Evolutionary conservation across 2,329 filamentous ascomycete genomes (phyloP).

Genomic region (Lachnellula occidentalis): DNA sequence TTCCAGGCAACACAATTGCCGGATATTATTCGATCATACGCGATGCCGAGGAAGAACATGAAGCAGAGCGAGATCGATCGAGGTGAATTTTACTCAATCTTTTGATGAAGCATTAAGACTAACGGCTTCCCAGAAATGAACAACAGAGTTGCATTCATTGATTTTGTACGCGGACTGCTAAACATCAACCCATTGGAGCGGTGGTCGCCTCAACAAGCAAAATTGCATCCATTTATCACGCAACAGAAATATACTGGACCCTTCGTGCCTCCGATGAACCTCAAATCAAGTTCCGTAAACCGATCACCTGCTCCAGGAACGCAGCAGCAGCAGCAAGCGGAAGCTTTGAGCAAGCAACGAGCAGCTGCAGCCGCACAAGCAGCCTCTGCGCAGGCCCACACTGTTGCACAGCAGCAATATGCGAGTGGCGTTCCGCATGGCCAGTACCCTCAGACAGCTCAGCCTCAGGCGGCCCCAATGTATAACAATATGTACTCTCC

Average conservation of each 20-base stretch:
- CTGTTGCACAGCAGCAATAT: conserved; percentile 62
- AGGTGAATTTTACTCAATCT: conserved; percentile 53
- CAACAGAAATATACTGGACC: conserved; percentile 95
- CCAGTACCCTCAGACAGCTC: conserved; percentile 42
- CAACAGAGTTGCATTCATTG: conserved; percentile 94
- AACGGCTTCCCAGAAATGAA: conserved; percentile 73
- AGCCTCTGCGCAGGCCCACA: conserved; percentile 45
- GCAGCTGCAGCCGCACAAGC: conserved; percentile 56
- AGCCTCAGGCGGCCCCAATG: conserved; percentile 51
- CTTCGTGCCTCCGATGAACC: conserved; percentile 94
- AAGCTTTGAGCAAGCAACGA: conserved; percentile 88
- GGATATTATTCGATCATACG: conserved; percentile 95
- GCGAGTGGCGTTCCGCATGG: conserved; percentile 40
- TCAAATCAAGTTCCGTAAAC: conserved; percentile 80
- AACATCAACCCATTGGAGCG: conserved; percentile 93
- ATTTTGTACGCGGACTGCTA: conserved; percentile 89
- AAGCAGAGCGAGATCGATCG: conserved; percentile 93
- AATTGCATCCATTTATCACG: conserved; percentile 96
- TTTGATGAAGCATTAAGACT: conserved; percentile 1
- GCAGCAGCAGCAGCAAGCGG: conserved; percentile 92
- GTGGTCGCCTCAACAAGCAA: conserved; percentile 97
- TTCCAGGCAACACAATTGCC: conserved; percentile 91
- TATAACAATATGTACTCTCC: conserved; percentile 80
- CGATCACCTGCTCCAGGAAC: conserved; percentile 88
- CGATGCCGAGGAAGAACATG: conserved; percentile 99